Base-by-base conservation (phyloP, 441 rosid species). In the Macaranga tanarius region DNA sequence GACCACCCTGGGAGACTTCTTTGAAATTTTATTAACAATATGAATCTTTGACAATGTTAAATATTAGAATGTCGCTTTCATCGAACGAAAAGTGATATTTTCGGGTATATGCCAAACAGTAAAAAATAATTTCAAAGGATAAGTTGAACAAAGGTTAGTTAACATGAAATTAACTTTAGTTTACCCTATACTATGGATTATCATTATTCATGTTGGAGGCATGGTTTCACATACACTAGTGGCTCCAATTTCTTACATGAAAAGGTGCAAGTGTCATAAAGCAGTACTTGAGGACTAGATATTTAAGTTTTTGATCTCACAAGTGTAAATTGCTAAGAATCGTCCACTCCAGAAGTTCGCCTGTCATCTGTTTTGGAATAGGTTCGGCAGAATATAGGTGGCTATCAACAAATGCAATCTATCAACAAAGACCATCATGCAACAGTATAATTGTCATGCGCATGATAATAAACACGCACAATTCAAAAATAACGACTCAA, bases 171-270 rank as follows among this genome's bases (percentile, higher is more conserved):
- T 19, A 48, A 48, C 16, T 13, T 48, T 48, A 16, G n/a, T 12
- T 48, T 48, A 48, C 19, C 19, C 19, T 48, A 16, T 26, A 23
- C 5, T 57, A 25, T 22, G 31, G 26, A 57, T 28, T 28, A 57
- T 57, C 34, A 25, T 22, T 57, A 57, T 57, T 57, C 62, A 57
- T 57, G 7, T 25, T 57, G 62, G 62, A 57, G 31, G 34, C 62
- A 25, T 57, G 26, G 13, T 22, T 8, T 25, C 8, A 25, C 31
- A 57, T 57, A 7, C 26, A 13, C n/a, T 10, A 28, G 26, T 22
- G 16, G 26, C 31, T 22, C 38, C 38, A 34, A 34, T 34, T 34
- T 34, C 15, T 22, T 55, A 16, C 59, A 55, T 19, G 23, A 55
- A 19, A 55, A 1, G 20, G 23, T 20, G 23, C 59, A 55, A 55